Evolutionary conservation across 257 asterid species (phyloP).

Genomic region (Apocynum venetum): DNA sequence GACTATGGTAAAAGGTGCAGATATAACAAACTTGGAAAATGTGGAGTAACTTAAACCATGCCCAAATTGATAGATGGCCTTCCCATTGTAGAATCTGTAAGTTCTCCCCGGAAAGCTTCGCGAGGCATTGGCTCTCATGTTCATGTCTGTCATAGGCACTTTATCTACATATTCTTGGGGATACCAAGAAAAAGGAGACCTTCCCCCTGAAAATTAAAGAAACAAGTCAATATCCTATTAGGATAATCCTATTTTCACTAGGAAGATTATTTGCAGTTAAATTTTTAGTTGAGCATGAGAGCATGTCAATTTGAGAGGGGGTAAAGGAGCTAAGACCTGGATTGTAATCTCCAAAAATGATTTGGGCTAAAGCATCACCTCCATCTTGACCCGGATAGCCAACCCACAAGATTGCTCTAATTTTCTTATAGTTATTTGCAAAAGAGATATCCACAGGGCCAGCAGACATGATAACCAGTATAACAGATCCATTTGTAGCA

Average conservation of each 20-base stretch:
- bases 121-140: slow-evolving; percentile 32
- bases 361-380: slow-evolving; percentile 29
- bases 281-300: not conserved
- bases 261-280: not conserved
- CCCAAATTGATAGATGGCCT: slow-evolving; percentile 22
- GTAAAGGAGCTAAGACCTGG: slow-evolving; percentile 21
- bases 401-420: slow-evolving; percentile 28
- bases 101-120: slow-evolving; percentile 26
- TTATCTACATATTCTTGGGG: slow-evolving; percentile 32
- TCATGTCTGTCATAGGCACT: slow-evolving; percentile 35
- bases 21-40: slow-evolving; percentile 17
- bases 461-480: slow-evolving; percentile 29
- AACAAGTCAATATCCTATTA: no score
- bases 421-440: slow-evolving; percentile 12
- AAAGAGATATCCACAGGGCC: slow-evolving; percentile 24
- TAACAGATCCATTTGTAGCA: slow-evolving; percentile 20
- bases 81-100: slow-evolving; percentile 25
- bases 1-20: slow-evolving; percentile 25
- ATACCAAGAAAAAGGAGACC: slow-evolving; percentile 36
- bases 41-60: slow-evolving; percentile 30
- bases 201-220: slow-evolving; percentile 21
- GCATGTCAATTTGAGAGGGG: not conserved
- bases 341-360: slow-evolving; percentile 27
- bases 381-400: slow-evolving; percentile 36
- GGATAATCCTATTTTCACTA: not conserved